Evolutionary conservation across 306 rosid genomes (phyloP), one percentile per base, ranked within the genome.

Genomic region (Dryas drummondii): DNA sequence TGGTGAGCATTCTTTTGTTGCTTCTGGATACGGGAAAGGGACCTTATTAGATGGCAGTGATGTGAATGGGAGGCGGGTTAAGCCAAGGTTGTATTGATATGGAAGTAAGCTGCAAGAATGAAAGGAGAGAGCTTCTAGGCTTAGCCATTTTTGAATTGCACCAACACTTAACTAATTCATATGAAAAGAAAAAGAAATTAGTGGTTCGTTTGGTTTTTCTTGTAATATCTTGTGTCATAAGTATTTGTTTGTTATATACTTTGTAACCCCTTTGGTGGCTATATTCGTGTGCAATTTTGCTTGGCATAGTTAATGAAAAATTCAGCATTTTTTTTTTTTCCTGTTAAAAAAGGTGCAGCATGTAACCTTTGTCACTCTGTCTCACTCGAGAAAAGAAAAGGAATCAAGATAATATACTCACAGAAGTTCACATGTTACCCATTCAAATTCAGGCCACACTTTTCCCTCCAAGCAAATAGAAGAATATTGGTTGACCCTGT

Each of bases 61-160:
- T 80, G 68, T 81, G 57, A 86, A 88, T 75, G 91, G 96, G 69
- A 89, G 98, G 76, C 91, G 98, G 56, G 94, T 93, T 68, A 90
- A 88, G 77, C 91, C 82, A 71, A 87, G 96, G 70, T 76, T 92
- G 68, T 84, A 83, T 64, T 87, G 86, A 79, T 64, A 42, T 62
- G 16, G 80, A 76, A 79, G 48, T n/a, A 22, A 37, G 59, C 32
- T 37, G 16, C 16, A 67, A 32, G 60, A 66, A 48, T 22, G n/a
- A 63, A 48, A 32, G 58, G 14, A 52, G 9, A 69, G 66, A 42
- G 66, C 77, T 75, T 54, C 19, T 65, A 65, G 82, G 75, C 19
- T 64, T 26, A 61, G 57, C 37, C 74, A 9, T 55, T 77, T 77
- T 69, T 65, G 42, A 63, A 61, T 64, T 77, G 74, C 65, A 74